A percentile compares a stretch with the other conserved stretches of the same genome.
Conservation (phyloP, 2,329 filamentous ascomycete genomes). For the Chrysoporthe puriensis region DNA sequence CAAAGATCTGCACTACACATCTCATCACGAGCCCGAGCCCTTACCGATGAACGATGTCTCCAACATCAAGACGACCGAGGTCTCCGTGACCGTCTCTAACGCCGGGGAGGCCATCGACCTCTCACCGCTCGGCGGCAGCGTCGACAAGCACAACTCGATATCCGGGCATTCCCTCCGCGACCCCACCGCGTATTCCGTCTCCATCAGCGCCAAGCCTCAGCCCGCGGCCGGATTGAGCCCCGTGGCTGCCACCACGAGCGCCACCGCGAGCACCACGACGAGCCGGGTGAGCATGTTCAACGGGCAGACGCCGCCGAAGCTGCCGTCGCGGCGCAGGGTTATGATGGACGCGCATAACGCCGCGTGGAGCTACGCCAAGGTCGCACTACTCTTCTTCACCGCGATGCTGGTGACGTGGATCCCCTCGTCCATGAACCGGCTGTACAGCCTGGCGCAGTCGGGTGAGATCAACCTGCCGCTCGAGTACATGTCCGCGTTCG, state of each 20-base stretch:
- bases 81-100: constrained; percentile 63
- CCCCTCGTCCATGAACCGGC: constrained; percentile 75
- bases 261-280: background rate
- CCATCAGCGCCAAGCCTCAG: constrained; percentile 43
- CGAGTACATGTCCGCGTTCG: constrained; percentile 71
- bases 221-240: background rate
- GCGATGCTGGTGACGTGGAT: constrained; percentile 76
- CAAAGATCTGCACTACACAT: constrained; percentile 51
- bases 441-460: constrained; percentile 68
- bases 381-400: constrained; percentile 71
- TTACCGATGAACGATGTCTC: constrained; percentile 49
- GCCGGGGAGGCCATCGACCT: constrained; percentile 38
- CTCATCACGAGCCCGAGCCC: constrained; percentile 48
- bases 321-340: constrained; percentile 39
- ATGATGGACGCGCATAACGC: constrained; percentile 62
- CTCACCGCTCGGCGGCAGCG: constrained; percentile 36
- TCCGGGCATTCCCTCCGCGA: background rate
- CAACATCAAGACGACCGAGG: constrained; percentile 63
- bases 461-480: constrained; percentile 59
- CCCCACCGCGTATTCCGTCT: constrained; percentile 50
- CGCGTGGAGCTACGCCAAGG: constrained; percentile 72
- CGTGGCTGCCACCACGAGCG: constrained; percentile 1
- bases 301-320: constrained; percentile 32
- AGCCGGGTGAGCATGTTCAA: constrained; percentile 19
- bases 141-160: constrained; percentile 6